phyloP scores from a whole-genome alignment of 495 filamentous ascomycete genomes.

The Neurospora sp. region DNA sequence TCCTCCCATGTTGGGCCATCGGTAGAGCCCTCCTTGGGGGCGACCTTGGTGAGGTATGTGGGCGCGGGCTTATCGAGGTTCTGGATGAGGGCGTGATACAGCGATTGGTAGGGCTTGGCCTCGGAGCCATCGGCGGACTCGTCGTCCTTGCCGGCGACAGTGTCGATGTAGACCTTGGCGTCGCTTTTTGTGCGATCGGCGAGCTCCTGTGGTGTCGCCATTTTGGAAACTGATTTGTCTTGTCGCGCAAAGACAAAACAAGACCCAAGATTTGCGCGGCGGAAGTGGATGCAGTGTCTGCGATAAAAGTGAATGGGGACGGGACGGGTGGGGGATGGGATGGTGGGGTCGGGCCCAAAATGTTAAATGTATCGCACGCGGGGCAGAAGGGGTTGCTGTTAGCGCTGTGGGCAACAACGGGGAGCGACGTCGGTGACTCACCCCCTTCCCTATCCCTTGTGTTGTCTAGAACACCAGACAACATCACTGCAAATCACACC shows the following conservation, averaged over 20 bases:
- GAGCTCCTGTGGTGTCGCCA: conserved; percentile 30
- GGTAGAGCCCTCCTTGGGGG: conserved; percentile 49
- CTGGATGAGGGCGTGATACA: conserved; percentile 67
- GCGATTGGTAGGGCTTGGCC: conserved; percentile 66
- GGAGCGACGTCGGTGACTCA: conserved; percentile 11
- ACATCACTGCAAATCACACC: not conserved
- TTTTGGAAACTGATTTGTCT: conserved; percentile 6
- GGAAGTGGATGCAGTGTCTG: not conserved
- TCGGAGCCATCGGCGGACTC: conserved; percentile 55
- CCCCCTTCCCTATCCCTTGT: not conserved
- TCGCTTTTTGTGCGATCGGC: conserved; percentile 35
- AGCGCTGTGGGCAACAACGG: not conserved
- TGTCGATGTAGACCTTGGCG: conserved; percentile 66
- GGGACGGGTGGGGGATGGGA: conserved; percentile 1
- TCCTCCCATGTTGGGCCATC: conserved; percentile 62
- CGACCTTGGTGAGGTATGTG: conserved; percentile 60
- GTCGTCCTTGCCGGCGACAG: conserved; percentile 65
- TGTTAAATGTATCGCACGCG: conserved; percentile 9
- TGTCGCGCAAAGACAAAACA: conserved; percentile 3
- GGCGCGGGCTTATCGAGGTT: conserved; percentile 48
- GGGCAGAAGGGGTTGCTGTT: conserved; percentile 12
- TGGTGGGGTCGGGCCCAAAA: conserved; percentile 9
- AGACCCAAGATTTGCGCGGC: conserved; percentile 6
- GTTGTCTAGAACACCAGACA: not conserved
- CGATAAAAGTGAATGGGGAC: conserved; percentile 3